Percentiles rank a stretch among this genome's conserved stretches.
Conservation (phyloP, 78 protist species). For the Dictyostelium firmibasis region DNA sequence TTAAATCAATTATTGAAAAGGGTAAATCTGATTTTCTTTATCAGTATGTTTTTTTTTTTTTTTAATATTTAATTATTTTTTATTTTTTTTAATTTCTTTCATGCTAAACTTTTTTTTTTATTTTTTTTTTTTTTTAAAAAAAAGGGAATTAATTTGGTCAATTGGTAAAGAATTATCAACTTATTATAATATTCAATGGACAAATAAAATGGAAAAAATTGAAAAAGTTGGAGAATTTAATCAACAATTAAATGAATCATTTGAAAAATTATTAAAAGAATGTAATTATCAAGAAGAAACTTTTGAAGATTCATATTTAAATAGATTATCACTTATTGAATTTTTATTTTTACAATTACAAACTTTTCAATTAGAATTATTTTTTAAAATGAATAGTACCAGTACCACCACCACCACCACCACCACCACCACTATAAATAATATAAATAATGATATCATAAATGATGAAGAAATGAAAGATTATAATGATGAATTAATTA, state of each 20-base stretch:
- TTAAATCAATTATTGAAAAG: constrained; percentile 38
- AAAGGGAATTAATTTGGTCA: constrained; percentile 57
- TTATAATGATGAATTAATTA: neutral
- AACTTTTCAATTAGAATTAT: constrained; percentile 58
- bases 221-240: constrained; percentile 22
- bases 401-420: neutral
- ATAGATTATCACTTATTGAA: constrained; percentile 24
- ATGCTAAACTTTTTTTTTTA: no score
- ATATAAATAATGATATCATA: neutral
- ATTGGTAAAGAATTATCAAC: constrained; percentile 68
- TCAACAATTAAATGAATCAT: neutral
- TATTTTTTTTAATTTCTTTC: no score
- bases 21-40: constrained; percentile 51
- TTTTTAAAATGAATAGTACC: neutral
- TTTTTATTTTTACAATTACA: constrained; percentile 40
- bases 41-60: constrained; percentile 5
- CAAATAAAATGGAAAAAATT: constrained; percentile 2
- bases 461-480: neutral
- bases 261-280: constrained; percentile 12
- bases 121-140: no score
- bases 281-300: neutral
- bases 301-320: neutral
- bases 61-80: neutral
- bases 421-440: neutral
- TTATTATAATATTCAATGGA: constrained; percentile 62